phyloP scores from a whole-genome alignment of 768 basidiomycete genomes.

The Imleria badia region DNA sequence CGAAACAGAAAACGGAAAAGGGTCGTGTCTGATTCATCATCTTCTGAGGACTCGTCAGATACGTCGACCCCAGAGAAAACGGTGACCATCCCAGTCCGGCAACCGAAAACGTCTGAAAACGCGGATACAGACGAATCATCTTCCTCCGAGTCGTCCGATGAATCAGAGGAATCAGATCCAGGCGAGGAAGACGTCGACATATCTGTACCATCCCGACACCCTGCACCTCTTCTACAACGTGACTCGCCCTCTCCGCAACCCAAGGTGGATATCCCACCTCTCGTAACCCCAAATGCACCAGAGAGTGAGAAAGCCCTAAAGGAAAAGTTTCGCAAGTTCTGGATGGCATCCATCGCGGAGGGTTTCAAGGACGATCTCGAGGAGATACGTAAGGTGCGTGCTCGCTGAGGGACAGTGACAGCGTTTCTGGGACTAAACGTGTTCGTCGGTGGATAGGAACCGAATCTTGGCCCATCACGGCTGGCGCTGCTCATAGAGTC shows the following conservation, averaged over 20 bases:
- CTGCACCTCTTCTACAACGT: constrained; percentile 2
- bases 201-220: neutral
- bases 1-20: constrained; percentile 55
- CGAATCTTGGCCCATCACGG: constrained; percentile 64
- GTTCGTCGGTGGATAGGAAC: constrained; percentile 43
- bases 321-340: constrained; percentile 75
- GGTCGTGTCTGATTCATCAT: constrained; percentile 42
- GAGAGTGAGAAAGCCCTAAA: constrained; percentile 55
- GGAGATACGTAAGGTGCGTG: constrained; percentile 70
- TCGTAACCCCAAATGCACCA: constrained; percentile 43
- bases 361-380: constrained; percentile 85
- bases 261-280: constrained; percentile 52
- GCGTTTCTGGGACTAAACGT: neutral
- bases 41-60: constrained; percentile 36
- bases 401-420: neutral
- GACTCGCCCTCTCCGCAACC: constrained; percentile 28
- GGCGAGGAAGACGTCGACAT: constrained; percentile 4
- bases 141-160: constrained; percentile 25
- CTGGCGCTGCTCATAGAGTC: constrained; percentile 80
- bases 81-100: constrained; percentile 9
- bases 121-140: constrained; percentile 5
- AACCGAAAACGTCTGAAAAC: constrained; percentile 3
- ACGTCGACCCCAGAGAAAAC: constrained; percentile 8
- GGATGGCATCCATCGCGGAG: constrained; percentile 83
- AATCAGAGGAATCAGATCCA: constrained; percentile 1